Base-by-base conservation (phyloP, 495 filamentous ascomycete species). In the Aspergillus haitiensis region DNA sequence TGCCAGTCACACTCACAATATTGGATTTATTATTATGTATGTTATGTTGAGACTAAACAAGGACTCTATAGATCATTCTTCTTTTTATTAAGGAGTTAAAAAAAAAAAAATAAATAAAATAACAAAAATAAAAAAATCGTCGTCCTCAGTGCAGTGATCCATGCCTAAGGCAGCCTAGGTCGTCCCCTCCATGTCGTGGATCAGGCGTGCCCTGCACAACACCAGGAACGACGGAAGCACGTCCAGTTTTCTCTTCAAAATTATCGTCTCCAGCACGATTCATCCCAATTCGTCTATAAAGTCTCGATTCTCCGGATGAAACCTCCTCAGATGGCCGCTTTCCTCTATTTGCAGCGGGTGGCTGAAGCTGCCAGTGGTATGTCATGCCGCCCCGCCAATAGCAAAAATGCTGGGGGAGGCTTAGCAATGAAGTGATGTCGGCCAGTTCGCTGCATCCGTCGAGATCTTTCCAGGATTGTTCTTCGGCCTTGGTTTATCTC, bases 151-250 rank as follows among this genome's bases (percentile, higher is more conserved):
- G 21, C 21, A 27, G 21, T 27, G 21, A 3, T 3, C 21, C 21
- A 27, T 39, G 44, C 45, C 51, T 52, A 15, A 60, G 52, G 58
- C 44, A 60, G 52, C 33, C 55, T 50, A 21, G 58, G 55, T 60
- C 52, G 51, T 48, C 51, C 44, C 15, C n/a, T 21, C 27, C 6
- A 47, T 15, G 15, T 18, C 44, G 21, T 27, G 21, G 21, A 27
- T 27, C 21, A 27, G 21, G 21, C 21, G 21, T 27, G 21, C 21
- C 21, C 21, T 27, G 21, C 21, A 27, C 21, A 27, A 27, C 21
- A 27, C 21, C 21, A 27, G 21, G 21, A 27, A 27, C 21, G 21
- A 1, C 21, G 21, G 21, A 27, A 27, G 21, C 21, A 27, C 21
- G 21, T 27, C 21, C 3, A 27, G 21, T 27, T 27, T 27, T 27